These are phyloP conservation scores for Tetrahymena borealis DNA, from an alignment of 73 alveolate genomes.

Conservation along the genomic window DNA sequence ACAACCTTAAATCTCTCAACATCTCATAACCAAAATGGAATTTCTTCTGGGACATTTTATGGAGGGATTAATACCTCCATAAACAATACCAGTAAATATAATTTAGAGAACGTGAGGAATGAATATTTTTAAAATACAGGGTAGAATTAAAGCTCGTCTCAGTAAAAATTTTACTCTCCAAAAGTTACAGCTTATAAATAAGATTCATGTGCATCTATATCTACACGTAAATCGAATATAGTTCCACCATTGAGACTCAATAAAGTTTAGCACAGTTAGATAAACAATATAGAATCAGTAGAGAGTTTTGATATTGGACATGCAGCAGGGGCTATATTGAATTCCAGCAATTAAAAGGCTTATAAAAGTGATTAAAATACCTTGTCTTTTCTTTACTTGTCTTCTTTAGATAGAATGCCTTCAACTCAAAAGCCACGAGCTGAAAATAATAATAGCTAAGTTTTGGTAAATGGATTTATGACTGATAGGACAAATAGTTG, in stretches of 20 bases:
- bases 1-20: neutral
- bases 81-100: neutral
- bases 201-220: neutral
- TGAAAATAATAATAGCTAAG: neutral
- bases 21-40: neutral
- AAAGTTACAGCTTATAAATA: neutral
- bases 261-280: neutral
- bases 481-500: neutral
- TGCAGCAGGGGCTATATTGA: too few relatives aligned
- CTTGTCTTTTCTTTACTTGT: too few relatives aligned
- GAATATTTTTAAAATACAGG: neutral
- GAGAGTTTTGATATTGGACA: neutral
- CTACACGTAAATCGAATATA: neutral
- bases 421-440: neutral
- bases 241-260: neutral
- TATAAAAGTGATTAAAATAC: too few relatives aligned
- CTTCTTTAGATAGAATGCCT: neutral
- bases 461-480: neutral
- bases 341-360: too few relatives aligned
- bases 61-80: neutral
- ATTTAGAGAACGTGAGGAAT: neutral
- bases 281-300: neutral
- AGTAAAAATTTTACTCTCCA: neutral
- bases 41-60: neutral
- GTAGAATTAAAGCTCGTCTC: neutral